Evolutionary conservation across 1,284 basidiomycete genomes (phyloP), one percentile per base, ranked within the genome.

Genomic region (Omphalotus olearius): DNA sequence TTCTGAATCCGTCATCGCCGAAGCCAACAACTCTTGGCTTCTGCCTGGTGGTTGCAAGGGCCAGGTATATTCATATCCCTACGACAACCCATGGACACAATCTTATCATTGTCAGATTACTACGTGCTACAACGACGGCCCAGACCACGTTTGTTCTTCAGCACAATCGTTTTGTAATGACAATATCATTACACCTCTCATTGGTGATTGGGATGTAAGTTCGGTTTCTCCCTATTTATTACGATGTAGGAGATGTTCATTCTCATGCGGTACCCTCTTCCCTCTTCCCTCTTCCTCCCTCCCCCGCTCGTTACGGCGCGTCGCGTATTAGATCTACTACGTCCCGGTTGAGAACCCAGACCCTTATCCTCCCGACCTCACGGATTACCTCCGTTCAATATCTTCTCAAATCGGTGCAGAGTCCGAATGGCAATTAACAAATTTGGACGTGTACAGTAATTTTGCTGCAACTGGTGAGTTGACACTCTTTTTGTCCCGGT

Each of bases 111-210:
- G 18, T 18, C 44, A 81, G 76, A 83, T 83, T 50, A 69, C 66
- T 7, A 58, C 66, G 0, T 83, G 81, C 61, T 70, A 83, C 60
- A 69, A 70, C 50, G 65, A 60, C 4, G 77, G 75, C 23, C 67
- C 68, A 3, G 70, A 78, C 47, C 61, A 69, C 0, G 70, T 74
- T 1, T 85, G 82, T 62, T 78, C 80, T 0, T 50, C 52, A 6
- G 82, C 82, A 2, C 80, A 83, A 58, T 66, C 59, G 20, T 78
- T 67, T 63, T 85, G 82, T 65, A 82, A 83, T 60, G 65, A 64
- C 53, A 63, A 71, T n/a, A 73, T 85, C 47, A 66, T 83, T 9
- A 66, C 63, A 0, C 72, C 75, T 5, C 68, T 81, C 30, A 69
- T 70, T 6, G 80, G 82, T 35, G 67, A 74, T 50, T 75, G 59